These are phyloP conservation scores for Earliella scabrosa DNA, from an alignment of 1,284 basidiomycete genomes.

Conservation along the genomic window DNA sequence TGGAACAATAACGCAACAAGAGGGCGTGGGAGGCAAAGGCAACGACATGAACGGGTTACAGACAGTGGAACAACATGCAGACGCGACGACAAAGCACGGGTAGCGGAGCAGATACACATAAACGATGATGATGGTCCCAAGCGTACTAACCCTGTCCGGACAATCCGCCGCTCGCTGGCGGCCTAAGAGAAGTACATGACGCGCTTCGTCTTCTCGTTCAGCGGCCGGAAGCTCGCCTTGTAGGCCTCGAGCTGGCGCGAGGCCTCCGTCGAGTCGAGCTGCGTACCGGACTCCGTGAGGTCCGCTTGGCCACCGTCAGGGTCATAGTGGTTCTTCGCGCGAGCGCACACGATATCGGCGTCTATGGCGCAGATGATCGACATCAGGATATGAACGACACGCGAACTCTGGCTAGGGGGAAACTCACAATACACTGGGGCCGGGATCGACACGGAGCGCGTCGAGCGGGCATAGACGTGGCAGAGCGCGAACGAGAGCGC, in stretches of 20 bases:
- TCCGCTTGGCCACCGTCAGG: constrained; percentile 55
- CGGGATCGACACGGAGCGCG: constrained; percentile 83
- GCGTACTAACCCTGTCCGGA: neutral
- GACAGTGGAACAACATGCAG: neutral
- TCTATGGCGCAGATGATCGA: constrained; percentile 46
- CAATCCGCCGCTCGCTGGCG: neutral
- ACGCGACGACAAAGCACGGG: neutral
- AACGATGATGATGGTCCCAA: neutral
- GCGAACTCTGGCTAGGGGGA: constrained; percentile 5
- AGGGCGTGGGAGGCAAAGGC: too few relatives aligned
- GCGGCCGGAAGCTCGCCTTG: constrained; percentile 57
- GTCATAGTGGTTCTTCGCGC: constrained; percentile 82
- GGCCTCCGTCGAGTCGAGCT: constrained; percentile 44
- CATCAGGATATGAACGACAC: constrained; percentile 2
- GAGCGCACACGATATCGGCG: constrained; percentile 82
- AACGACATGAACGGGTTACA: too few relatives aligned
- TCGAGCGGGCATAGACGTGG: constrained; percentile 82
- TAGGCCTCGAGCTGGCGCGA: constrained; percentile 54
- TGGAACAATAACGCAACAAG: too few relatives aligned
- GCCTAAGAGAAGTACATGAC: constrained; percentile 71
- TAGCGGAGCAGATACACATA: neutral
- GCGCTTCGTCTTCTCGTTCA: constrained; percentile 51
- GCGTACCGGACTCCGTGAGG: constrained; percentile 55
- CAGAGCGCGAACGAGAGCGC: constrained; percentile 76
- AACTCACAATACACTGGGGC: constrained; percentile 82